Evolutionary conservation across 345 rosid genomes (phyloP).

Genomic region (Murraya paniculata): DNA sequence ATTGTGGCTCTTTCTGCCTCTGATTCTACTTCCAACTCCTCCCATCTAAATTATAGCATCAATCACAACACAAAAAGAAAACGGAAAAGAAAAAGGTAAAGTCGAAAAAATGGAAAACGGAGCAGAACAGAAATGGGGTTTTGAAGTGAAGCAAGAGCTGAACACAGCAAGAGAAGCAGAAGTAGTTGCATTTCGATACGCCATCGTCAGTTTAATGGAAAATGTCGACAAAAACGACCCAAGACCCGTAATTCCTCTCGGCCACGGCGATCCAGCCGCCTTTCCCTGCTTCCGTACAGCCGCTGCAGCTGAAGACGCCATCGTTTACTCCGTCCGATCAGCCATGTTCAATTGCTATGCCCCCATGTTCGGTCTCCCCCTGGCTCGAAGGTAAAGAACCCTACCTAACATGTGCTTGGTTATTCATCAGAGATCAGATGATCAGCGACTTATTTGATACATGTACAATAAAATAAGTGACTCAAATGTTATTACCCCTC

Average conservation of each 20-base stretch:
- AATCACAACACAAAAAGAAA: too few relatives aligned
- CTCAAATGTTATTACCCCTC: too few relatives aligned
- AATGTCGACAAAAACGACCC: conserved; percentile 38
- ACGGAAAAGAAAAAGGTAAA: too few relatives aligned
- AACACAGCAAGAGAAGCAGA: conserved; percentile 5
- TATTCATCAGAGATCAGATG: too few relatives aligned
- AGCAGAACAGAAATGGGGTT: conserved; percentile 21
- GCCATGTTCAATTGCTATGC: conserved; percentile 47
- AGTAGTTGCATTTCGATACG: conserved; percentile 35
- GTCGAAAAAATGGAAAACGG: conserved; percentile 12
- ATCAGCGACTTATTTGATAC: too few relatives aligned
- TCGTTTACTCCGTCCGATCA: conserved; percentile 48
- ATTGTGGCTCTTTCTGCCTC: too few relatives aligned
- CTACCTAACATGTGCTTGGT: neutral
- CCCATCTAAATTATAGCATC: too few relatives aligned
- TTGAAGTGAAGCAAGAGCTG: conserved; percentile 29
- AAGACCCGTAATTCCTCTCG: conserved; percentile 45
- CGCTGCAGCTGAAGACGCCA: conserved; percentile 53
- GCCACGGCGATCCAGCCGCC: conserved; percentile 73
- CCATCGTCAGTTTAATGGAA: conserved; percentile 27
- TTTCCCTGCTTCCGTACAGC: conserved; percentile 58
- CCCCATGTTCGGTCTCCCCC: conserved; percentile 46
- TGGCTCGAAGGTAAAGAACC: conserved; percentile 49
- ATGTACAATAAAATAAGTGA: too few relatives aligned
- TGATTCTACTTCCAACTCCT: too few relatives aligned